Conservation (phyloP, 768 basidiomycete genomes). For the Gloeophyllum trabeum region DNA sequence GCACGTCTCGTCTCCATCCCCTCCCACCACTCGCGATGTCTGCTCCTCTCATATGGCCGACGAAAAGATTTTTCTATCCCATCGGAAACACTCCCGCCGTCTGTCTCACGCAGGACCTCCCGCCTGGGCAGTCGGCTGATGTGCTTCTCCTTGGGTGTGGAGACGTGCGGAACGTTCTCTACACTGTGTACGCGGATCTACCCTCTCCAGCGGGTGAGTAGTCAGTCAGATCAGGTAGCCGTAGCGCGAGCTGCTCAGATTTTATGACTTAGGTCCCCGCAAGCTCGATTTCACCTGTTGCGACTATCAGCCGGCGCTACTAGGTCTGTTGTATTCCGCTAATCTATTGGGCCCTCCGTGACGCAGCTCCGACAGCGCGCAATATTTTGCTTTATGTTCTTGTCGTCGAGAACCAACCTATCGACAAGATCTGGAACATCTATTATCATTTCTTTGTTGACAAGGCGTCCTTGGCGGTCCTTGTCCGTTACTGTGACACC, state of each 20-base stretch:
- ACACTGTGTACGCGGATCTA: too few species aligned
- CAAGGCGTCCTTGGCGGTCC: conserved; percentile 17
- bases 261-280: background rate
- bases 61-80: background rate
- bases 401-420: conserved; percentile 20
- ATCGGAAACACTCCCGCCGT: background rate
- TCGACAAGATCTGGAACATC: conserved; percentile 26
- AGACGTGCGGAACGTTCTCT: conserved; percentile 7
- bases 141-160: conserved; percentile 19
- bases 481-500: conserved; percentile 27
- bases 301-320: background rate
- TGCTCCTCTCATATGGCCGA: background rate
- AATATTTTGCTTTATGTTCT: conserved; percentile 36
- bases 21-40: too few species aligned
- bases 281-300: conserved; percentile 1
- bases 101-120: background rate
- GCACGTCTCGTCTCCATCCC: too few species aligned
- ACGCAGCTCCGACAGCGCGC: conserved; percentile 23
- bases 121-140: background rate
- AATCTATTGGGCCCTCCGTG: background rate
- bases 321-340: background rate
- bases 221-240: too few species aligned
- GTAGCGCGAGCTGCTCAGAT: too few species aligned
- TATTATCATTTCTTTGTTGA: conserved; percentile 40
- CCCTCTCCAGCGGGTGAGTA: too few species aligned